Conservation (phyloP, 768 basidiomycete species). For the Kwoniella dejecticola region DNA sequence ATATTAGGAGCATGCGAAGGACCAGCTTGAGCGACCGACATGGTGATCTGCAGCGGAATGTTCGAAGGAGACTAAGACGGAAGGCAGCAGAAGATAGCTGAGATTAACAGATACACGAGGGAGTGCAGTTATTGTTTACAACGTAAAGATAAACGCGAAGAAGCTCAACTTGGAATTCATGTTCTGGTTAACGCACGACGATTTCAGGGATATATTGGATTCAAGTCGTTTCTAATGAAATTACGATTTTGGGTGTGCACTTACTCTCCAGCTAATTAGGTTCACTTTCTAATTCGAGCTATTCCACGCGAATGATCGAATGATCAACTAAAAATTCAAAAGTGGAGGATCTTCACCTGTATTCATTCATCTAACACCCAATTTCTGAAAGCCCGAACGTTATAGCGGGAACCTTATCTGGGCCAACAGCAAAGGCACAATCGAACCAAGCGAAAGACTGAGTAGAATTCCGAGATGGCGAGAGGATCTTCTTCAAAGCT, state of each 20-base stretch:
- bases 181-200: not conserved
- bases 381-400: too few relatives aligned
- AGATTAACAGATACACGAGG: not conserved
- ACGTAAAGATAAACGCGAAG: conserved; percentile 12
- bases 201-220: not conserved
- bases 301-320: not conserved
- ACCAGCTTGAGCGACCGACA: conserved; percentile 19
- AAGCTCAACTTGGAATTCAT: not conserved
- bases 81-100: not conserved
- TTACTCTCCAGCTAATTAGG: too few relatives aligned
- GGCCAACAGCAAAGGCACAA: not conserved
- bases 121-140: not conserved
- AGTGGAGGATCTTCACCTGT: conserved; percentile 10
- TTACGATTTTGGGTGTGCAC: too few relatives aligned
- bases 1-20: conserved; percentile 13
- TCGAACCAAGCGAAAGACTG: not conserved
- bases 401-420: too few relatives aligned
- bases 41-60: not conserved
- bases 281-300: not conserved
- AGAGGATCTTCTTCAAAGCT: conserved; percentile 9
- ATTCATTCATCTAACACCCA: not conserved
- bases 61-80: not conserved
- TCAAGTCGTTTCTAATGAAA: too few relatives aligned
- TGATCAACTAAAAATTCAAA: not conserved
- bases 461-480: conserved; percentile 1